A percentile compares a stretch with the other conserved stretches of the same genome.
phyloP scores from a whole-genome alignment of 495 filamentous ascomycete species.

The Paragyromitra xinjiangensis region DNA sequence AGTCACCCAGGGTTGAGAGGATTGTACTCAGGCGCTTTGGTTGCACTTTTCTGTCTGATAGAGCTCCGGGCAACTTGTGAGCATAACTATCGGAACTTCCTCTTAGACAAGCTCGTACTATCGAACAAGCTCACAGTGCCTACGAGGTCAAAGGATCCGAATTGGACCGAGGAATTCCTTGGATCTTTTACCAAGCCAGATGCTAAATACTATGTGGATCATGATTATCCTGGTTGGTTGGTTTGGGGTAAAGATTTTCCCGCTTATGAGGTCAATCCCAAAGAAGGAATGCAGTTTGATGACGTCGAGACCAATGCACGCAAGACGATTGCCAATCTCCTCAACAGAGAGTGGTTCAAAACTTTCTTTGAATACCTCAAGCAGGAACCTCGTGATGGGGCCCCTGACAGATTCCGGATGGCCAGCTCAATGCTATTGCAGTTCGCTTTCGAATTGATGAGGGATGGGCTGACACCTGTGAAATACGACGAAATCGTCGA shows the following conservation, averaged over 20 bases:
- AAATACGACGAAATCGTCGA: constrained; percentile 90
- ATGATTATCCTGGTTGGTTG: constrained; percentile 95
- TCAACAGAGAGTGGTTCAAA: constrained; percentile 85
- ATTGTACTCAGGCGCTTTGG: constrained; percentile 81
- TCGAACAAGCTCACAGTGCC: constrained; percentile 76
- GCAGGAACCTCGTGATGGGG: constrained; percentile 89
- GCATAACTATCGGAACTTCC: constrained; percentile 85
- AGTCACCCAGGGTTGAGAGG: constrained; percentile 84
- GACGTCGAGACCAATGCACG: constrained; percentile 78
- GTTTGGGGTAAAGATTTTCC: constrained; percentile 89
- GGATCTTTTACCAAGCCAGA: constrained; percentile 75
- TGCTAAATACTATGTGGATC: constrained; percentile 87
- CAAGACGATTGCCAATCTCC: constrained; percentile 78
- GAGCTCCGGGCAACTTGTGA: constrained; percentile 85
- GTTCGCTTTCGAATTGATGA: constrained; percentile 86
- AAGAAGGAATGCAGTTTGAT: constrained; percentile 79
- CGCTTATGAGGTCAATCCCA: constrained; percentile 74
- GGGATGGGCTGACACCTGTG: constrained; percentile 74
- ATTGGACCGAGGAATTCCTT: constrained; percentile 81
- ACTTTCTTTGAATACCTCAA: constrained; percentile 92
- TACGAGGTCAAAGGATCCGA: constrained; percentile 74
- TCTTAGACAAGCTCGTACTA: constrained; percentile 77
- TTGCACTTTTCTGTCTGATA: constrained; percentile 76
- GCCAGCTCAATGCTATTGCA: constrained; percentile 83
- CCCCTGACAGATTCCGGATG: constrained; percentile 86